Conservation (phyloP, 192 early-diverging fungal genomes). For the Dispira parvispora region DNA sequence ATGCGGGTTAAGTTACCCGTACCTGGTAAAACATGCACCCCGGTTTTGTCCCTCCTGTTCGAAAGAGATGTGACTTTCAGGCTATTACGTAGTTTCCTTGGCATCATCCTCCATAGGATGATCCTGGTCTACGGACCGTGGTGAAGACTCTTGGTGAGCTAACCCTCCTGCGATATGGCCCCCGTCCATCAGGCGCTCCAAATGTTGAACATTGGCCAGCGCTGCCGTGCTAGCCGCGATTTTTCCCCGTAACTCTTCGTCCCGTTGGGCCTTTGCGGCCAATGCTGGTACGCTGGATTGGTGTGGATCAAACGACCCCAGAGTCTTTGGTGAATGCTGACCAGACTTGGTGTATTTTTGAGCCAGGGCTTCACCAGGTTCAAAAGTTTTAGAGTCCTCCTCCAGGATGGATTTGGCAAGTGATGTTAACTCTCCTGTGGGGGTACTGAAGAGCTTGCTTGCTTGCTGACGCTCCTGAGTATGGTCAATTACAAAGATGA, state of each 20-base stretch:
- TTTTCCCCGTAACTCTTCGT: not conserved
- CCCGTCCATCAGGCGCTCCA: slow-evolving; percentile 7
- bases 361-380: slow-evolving; percentile 56
- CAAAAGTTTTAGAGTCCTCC: slow-evolving; percentile 64
- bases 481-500: not conserved
- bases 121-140: not conserved
- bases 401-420: slow-evolving; percentile 46
- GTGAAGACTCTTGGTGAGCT: not conserved
- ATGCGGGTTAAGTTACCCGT: not conserved
- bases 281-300: not conserved
- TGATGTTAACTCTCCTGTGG: slow-evolving; percentile 41
- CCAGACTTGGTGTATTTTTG: not conserved
- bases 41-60: not conserved
- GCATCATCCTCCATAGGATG: not conserved
- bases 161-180: slow-evolving; percentile 9
- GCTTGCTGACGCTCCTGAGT: slow-evolving; percentile 69
- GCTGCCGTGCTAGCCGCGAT: not conserved
- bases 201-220: not conserved
- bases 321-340: too few relatives aligned
- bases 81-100: not conserved
- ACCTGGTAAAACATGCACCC: not conserved
- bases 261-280: not conserved
- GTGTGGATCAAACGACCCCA: not conserved
- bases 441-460: slow-evolving; percentile 50
- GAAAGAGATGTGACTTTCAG: not conserved